Percentiles rank a stretch among this genome's conserved stretches.
Conservation (phyloP, 1,284 basidiomycete genomes). For the Singerocomus inundabilis region DNA sequence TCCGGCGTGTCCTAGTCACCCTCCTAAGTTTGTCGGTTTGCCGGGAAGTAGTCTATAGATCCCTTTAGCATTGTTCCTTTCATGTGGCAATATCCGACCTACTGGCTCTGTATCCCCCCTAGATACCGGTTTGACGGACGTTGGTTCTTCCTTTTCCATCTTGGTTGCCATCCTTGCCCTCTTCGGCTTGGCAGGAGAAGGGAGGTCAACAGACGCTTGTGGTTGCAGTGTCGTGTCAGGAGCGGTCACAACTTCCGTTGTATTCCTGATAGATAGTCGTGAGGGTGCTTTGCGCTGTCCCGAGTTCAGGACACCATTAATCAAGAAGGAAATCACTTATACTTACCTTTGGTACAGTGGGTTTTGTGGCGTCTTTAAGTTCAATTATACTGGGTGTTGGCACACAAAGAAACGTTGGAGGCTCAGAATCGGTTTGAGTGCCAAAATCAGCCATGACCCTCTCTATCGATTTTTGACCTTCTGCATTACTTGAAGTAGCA, state of each 20-base stretch:
- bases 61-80: constrained; percentile 6
- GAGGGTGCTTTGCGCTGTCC: constrained; percentile 31
- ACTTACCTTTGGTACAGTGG: constrained; percentile 20
- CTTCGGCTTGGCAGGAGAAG: constrained; percentile 31
- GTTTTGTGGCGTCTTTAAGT: constrained; percentile 19
- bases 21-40: constrained; percentile 17
- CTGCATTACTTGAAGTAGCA: not conserved
- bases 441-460: constrained; percentile 23
- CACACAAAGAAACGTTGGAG: constrained; percentile 1
- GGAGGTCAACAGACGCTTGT: constrained; percentile 19
- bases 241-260: constrained; percentile 14
- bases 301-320: constrained; percentile 4
- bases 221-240: constrained; percentile 11
- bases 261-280: constrained; percentile 18
- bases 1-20: constrained; percentile 25
- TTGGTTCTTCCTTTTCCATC: constrained; percentile 29
- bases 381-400: constrained; percentile 15
- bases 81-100: constrained; percentile 8
- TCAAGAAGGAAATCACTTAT: not conserved
- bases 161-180: constrained; percentile 28
- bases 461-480: constrained; percentile 1
- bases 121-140: constrained; percentile 6
- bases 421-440: constrained; percentile 29
- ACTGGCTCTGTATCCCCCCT: constrained; percentile 15
- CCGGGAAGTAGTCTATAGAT: constrained; percentile 12